Percentiles rank a stretch among this genome's conserved stretches.
Evolutionary conservation across 2,329 filamentous ascomycete species (phyloP).

Genomic region (Hypoxylon rubiginosum): DNA sequence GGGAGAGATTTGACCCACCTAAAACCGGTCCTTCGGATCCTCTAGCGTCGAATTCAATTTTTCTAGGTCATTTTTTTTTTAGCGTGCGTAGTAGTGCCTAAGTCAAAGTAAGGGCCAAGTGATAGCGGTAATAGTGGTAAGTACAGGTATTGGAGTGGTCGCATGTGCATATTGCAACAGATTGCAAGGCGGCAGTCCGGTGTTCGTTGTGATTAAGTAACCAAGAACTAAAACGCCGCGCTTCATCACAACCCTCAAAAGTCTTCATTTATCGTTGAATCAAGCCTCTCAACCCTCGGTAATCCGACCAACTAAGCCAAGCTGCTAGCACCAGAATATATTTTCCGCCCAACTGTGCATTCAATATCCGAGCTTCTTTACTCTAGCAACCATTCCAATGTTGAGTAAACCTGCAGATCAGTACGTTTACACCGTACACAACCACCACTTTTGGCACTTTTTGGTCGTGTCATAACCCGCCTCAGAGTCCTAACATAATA

Average conservation of each 20-base stretch:
- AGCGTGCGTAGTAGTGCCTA: not conserved
- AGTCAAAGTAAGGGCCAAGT: not conserved
- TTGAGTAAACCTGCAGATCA: constrained; percentile 15
- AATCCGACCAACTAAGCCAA: constrained; percentile 18
- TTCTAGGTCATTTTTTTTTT: constrained; percentile 29
- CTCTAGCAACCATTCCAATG: constrained; percentile 36
- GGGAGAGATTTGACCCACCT: constrained; percentile 18
- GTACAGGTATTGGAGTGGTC: constrained; percentile 17
- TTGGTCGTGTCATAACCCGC: constrained; percentile 16
- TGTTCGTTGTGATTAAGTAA: constrained; percentile 44
- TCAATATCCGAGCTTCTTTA: constrained; percentile 25
- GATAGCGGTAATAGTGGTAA: not conserved
- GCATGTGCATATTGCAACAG: constrained; percentile 32
- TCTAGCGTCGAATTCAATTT: constrained; percentile 36
- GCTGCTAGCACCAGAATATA: constrained; percentile 5
- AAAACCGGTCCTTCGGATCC: constrained; percentile 37
- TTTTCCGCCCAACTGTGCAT: constrained; percentile 7
- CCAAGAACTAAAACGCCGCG: constrained; percentile 48
- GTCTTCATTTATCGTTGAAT: constrained; percentile 49
- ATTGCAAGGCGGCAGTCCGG: constrained; percentile 29
- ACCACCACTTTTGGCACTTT: not conserved
- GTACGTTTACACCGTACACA: constrained; percentile 26
- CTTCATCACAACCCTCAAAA: constrained; percentile 49
- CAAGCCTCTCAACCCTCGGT: constrained; percentile 26
- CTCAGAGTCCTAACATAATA: constrained; percentile 20